phyloP scores from a whole-genome alignment of 805 yeast species.

The Scheffersomyces coipomensis region DNA sequence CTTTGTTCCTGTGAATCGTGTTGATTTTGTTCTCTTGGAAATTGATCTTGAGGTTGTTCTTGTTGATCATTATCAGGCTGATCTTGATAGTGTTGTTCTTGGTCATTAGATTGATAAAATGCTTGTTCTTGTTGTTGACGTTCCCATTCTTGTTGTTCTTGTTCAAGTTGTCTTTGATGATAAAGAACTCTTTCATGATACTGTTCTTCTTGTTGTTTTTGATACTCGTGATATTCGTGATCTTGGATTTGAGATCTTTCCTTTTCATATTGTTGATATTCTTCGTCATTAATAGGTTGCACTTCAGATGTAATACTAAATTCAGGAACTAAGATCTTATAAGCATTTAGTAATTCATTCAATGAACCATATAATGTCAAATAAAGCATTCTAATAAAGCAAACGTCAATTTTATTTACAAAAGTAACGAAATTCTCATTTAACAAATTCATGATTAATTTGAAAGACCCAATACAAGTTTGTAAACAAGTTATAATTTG shows the following conservation, averaged over 20 bases:
- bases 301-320: not conserved
- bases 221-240: not conserved
- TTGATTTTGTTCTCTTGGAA: too few species aligned
- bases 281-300: too few species aligned
- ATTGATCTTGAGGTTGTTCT: too few species aligned
- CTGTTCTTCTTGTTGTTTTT: not conserved
- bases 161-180: not conserved
- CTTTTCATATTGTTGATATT: too few species aligned
- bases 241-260: slow-evolving; percentile 7
- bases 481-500: slow-evolving; percentile 29
- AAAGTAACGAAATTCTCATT: slow-evolving; percentile 48
- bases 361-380: slow-evolving; percentile 62
- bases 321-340: slow-evolving; percentile 38
- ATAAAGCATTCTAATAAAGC: slow-evolving; percentile 63
- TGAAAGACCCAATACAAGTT: slow-evolving; percentile 45
- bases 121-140: too few species aligned
- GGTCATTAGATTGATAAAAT: too few species aligned
- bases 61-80: too few species aligned
- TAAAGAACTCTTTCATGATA: not conserved
- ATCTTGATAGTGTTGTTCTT: not conserved
- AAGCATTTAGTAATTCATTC: slow-evolving; percentile 67
- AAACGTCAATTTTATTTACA: slow-evolving; percentile 58
- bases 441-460: slow-evolving; percentile 47
- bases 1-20: too few species aligned
- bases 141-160: too few species aligned